phyloP scores from a whole-genome alignment of 306 rosid genomes.

The Carpinus fangiana region DNA sequence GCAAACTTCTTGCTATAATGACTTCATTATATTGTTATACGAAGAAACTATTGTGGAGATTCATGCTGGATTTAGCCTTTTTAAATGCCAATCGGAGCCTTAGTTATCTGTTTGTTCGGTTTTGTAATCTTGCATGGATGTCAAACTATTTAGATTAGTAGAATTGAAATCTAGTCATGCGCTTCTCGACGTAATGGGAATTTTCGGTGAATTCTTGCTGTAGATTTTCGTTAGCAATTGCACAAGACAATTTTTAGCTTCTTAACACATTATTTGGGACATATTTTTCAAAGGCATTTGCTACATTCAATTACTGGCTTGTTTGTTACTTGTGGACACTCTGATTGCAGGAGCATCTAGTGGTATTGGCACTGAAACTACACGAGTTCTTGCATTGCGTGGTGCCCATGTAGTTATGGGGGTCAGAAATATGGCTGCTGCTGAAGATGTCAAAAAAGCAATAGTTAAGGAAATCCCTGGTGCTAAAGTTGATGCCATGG shows the following conservation, averaged over 20 bases:
- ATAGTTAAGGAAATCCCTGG: slow-evolving; percentile 64
- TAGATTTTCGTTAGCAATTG: slow-evolving; percentile 7
- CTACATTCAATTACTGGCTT: not conserved
- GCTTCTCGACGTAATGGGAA: slow-evolving; percentile 7
- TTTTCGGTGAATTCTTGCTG: slow-evolving; percentile 9
- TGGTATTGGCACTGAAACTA: slow-evolving; percentile 82
- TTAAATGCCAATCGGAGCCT: not conserved
- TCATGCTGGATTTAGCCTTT: not conserved
- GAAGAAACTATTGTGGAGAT: not conserved
- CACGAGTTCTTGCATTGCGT: slow-evolving; percentile 80
- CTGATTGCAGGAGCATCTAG: slow-evolving; percentile 66
- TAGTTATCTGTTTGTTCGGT: not conserved
- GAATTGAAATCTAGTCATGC: not conserved
- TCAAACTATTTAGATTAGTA: slow-evolving; percentile 3
- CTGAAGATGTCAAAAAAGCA: slow-evolving; percentile 43
- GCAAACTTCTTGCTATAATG: not conserved
- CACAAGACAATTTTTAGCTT: not conserved
- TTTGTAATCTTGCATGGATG: not conserved
- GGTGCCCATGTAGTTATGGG: slow-evolving; percentile 87
- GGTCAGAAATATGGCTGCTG: slow-evolving; percentile 65
- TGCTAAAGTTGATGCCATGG: slow-evolving; percentile 77
- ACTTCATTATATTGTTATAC: not conserved
- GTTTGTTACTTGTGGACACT: slow-evolving; percentile 22
- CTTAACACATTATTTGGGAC: slow-evolving; percentile 11
- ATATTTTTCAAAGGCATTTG: not conserved